Base-by-base conservation (phyloP, 345 rosid genomes). In the Gossypium turneri region DNA sequence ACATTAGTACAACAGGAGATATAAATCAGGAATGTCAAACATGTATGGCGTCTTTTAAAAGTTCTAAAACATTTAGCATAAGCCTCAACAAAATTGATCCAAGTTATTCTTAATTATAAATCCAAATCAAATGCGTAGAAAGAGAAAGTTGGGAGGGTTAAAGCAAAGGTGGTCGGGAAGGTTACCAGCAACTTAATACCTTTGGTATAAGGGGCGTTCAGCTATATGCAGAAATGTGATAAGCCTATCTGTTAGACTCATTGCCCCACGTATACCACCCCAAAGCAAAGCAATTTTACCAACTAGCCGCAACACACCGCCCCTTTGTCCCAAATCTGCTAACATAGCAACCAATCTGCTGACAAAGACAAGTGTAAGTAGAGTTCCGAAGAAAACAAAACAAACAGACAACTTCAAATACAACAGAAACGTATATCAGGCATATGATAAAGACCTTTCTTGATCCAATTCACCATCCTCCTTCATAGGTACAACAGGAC, bases 191-290 rank as follows among this genome's bases (percentile, higher is more conserved):
- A 71, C 70, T 75, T 41, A 68, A 74, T 85, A 93, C 99, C 99
- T 89, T 81, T 90, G 94, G 79, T 85, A 72, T 70, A 92, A 83
- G 65, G 98, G 94, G 64, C 93, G 90, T 61, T 95, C 93, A 72
- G 90, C 92, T 70, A 95, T 70, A 29, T 3, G 98, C 78, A 92
- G 85, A 87, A 91, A 92, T 16, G 72, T 79, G 82, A 95, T 91
- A 74, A 92, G 91, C 84, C 63, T 89, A 72, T 88, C 92, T 57
- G 95, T 92, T 81, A 92, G 82, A 89, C 98, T 92, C 89, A 90
- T 82, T 70, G 99, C 98, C 82, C 96, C 98, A 44, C 99, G 97
- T 75, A 95, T 79, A 73, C 99, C 99, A 83, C 97, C 99, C 99
- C 99, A 95, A 84, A 95, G 98, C 88, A 95, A 79, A 73, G 99